These are phyloP conservation scores for Fagopyrum tataricum DNA, from an alignment of 148 eudicot genomes.

Conservation along the genomic window DNA sequence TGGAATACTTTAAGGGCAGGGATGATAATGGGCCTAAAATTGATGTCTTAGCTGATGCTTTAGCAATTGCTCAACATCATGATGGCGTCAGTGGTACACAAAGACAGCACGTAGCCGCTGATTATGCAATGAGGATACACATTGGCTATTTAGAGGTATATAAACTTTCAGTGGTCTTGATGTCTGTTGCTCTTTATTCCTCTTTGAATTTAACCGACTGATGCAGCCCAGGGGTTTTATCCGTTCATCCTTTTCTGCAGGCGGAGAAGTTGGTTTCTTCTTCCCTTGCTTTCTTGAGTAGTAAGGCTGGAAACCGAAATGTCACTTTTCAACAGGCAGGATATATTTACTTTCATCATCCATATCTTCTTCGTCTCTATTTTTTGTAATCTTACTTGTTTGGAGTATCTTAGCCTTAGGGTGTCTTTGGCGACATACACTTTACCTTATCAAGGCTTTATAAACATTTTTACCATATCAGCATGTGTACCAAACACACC, in stretches of 20 bases:
- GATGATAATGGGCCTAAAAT: slow-evolving; percentile 42
- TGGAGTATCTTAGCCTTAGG: neutral
- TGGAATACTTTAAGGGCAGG: slow-evolving; percentile 60
- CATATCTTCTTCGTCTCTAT: neutral
- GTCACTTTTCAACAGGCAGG: slow-evolving; percentile 70
- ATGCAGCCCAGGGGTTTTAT: slow-evolving; percentile 2
- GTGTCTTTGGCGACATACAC: neutral
- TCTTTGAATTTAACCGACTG: neutral
- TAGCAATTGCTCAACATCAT: slow-evolving; percentile 77
- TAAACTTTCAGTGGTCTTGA: neutral
- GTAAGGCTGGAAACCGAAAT: slow-evolving; percentile 24
- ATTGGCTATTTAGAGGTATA: slow-evolving; percentile 57
- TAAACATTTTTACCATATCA: neutral
- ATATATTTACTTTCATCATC: slow-evolving; percentile 12
- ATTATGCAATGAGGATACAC: slow-evolving; percentile 57
- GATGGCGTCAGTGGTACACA: slow-evolving; percentile 79
- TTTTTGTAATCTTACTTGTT: neutral
- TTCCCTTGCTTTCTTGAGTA: slow-evolving; percentile 45
- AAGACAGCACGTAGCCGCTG: slow-evolving; percentile 71
- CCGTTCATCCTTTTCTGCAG: slow-evolving; percentile 29
- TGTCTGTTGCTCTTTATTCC: neutral
- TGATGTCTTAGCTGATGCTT: slow-evolving; percentile 56
- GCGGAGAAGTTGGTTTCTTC: slow-evolving; percentile 79
- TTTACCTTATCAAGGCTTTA: neutral
- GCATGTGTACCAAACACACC: neutral